Conservation (phyloP, 2,329 filamentous ascomycete genomes). For the Thielaviopsis musarum region DNA sequence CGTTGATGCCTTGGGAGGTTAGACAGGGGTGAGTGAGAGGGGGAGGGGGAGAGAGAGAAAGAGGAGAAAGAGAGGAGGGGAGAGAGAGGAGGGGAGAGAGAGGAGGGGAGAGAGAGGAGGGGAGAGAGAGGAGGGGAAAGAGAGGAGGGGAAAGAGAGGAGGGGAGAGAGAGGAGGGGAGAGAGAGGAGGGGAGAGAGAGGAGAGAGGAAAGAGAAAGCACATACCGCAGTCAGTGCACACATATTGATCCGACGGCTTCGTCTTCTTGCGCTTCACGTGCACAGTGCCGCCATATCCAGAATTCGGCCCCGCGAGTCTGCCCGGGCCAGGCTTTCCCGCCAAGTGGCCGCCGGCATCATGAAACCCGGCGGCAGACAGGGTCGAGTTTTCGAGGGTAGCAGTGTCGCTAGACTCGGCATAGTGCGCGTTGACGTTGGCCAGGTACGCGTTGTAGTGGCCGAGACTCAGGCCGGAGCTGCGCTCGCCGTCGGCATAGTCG, state of each 20-base stretch:
- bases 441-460: neutral
- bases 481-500: conserved; percentile 74
- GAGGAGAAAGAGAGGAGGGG: neutral
- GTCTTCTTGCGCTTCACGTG: conserved; percentile 64
- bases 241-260: conserved; percentile 74
- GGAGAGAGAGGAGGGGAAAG: neutral
- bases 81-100: neutral
- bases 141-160: too few species aligned
- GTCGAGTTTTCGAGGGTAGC: neutral
- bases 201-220: conserved; percentile 12
- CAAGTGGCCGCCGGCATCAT: neutral
- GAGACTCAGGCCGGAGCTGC: conserved; percentile 71
- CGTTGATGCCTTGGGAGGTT: conserved; percentile 46
- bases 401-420: neutral
- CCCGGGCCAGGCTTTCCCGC: neutral
- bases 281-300: neutral
- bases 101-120: neutral
- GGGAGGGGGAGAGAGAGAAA: neutral
- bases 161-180: neutral
- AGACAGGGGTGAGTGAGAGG: conserved; percentile 1
- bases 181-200: neutral
- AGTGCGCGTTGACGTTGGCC: neutral
- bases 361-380: neutral
- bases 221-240: conserved; percentile 82
- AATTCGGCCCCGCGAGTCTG: too few species aligned